Conservation (phyloP, 2,329 filamentous ascomycete species). For the Venturia aucupariae region DNA sequence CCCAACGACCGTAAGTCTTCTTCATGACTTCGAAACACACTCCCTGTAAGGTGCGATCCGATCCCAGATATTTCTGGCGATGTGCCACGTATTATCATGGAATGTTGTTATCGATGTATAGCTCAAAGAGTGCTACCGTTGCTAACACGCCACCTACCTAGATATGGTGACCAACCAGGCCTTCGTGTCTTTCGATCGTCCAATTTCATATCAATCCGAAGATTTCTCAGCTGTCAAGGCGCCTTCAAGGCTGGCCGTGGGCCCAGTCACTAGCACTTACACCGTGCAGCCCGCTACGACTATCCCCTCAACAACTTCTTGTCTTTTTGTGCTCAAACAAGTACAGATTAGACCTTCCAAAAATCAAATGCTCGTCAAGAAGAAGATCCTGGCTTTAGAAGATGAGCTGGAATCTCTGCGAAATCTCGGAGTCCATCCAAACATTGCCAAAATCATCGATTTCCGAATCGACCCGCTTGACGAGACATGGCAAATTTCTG, state of each 20-base stretch:
- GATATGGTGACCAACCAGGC: background rate
- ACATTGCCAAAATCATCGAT: conserved; percentile 70
- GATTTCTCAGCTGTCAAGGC: conserved; percentile 48
- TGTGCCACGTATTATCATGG: background rate
- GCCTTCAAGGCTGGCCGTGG: conserved; percentile 24
- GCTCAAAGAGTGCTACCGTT: background rate
- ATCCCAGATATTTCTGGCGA: background rate
- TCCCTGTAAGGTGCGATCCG: background rate
- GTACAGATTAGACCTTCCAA: conserved; percentile 23
- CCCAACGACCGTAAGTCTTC: conserved; percentile 23
- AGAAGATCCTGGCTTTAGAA: conserved; percentile 68
- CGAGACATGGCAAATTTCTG: conserved; percentile 60
- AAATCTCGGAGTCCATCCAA: conserved; percentile 58
- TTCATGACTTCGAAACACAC: conserved; percentile 24
- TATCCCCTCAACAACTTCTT: background rate
- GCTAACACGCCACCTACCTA: background rate
- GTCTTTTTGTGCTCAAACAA: conserved; percentile 13
- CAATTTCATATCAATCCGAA: conserved; percentile 48
- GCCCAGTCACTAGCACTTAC: conserved; percentile 4
- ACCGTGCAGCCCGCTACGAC: background rate
- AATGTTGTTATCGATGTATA: background rate
- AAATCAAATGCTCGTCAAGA: conserved; percentile 61
- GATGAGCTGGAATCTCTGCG: conserved; percentile 67
- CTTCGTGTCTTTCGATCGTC: conserved; percentile 55
- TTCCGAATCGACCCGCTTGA: conserved; percentile 58